A percentile compares a stretch with the other conserved stretches of the same genome.
Evolutionary conservation across 768 basidiomycete genomes (phyloP).

Genomic region (Leucosporidium scottii): DNA sequence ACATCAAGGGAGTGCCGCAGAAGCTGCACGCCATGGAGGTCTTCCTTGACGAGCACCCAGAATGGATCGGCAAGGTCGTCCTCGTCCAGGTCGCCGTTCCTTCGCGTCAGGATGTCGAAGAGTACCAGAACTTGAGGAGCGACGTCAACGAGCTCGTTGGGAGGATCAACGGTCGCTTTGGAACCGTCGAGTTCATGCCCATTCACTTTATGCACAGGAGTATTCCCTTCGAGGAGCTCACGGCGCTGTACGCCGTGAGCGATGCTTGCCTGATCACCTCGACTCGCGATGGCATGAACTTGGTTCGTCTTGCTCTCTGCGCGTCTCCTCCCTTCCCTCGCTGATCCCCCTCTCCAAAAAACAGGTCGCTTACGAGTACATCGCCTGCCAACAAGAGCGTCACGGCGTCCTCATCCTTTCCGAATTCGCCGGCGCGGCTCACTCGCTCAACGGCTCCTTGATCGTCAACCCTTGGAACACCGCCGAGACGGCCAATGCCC

Average conservation of each 20-base stretch:
- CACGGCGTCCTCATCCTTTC: slow-evolving; percentile 97
- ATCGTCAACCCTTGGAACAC: slow-evolving; percentile 99
- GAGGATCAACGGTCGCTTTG: slow-evolving; percentile 95
- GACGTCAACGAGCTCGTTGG: slow-evolving; percentile 97
- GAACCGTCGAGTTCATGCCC: slow-evolving; percentile 98
- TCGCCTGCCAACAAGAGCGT: slow-evolving; percentile 83
- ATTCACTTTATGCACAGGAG: slow-evolving; percentile 99
- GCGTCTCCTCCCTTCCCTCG: not conserved
- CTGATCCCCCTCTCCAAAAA: not conserved
- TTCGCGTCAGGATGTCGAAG: slow-evolving; percentile 95
- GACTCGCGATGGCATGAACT: slow-evolving; percentile 97
- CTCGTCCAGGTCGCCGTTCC: slow-evolving; percentile 95
- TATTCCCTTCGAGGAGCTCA: slow-evolving; percentile 84
- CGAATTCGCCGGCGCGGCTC: slow-evolving; percentile 84
- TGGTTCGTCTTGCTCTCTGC: slow-evolving; percentile 54
- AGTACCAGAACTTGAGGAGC: slow-evolving; percentile 93
- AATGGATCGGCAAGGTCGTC: slow-evolving; percentile 99
- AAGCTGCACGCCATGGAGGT: slow-evolving; percentile 94
- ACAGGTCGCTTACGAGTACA: slow-evolving; percentile 97
- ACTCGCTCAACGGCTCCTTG: slow-evolving; percentile 73
- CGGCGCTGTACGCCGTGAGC: slow-evolving; percentile 92
- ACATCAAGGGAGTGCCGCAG: slow-evolving; percentile 99
- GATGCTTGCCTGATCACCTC: slow-evolving; percentile 93
- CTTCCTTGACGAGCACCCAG: slow-evolving; percentile 93
- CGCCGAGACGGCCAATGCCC: slow-evolving; percentile 96